phyloP scores from a whole-genome alignment of 23 red algal species.

The Gracilaria gracilis region DNA sequence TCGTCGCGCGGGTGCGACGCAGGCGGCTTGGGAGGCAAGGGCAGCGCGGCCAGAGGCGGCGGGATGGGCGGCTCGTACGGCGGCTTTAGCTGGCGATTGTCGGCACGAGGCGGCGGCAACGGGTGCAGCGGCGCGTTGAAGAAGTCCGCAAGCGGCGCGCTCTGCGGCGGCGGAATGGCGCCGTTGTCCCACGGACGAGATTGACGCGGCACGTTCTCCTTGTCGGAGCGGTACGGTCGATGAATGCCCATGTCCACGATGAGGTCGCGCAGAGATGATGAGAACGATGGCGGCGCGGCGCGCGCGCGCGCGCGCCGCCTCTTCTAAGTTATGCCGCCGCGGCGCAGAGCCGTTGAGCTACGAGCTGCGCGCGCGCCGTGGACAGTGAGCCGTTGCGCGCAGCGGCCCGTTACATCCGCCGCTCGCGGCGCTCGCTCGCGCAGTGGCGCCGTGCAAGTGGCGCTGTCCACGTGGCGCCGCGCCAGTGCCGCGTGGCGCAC shows the following conservation, averaged over 20 bases:
- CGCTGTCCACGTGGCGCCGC: background rate
- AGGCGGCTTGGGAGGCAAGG: slow-evolving; percentile 5
- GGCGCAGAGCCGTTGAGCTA: too few relatives aligned
- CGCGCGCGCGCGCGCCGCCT: background rate
- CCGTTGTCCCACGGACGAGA: slow-evolving; percentile 62
- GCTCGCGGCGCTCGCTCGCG: too few relatives aligned
- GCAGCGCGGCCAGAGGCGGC: slow-evolving; percentile 32
- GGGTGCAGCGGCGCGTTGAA: background rate
- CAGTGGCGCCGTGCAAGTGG: background rate
- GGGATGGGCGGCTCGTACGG: background rate
- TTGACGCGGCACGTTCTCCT: background rate
- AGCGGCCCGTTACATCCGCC: too few relatives aligned
- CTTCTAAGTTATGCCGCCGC: slow-evolving; percentile 1
- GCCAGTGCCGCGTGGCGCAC: background rate
- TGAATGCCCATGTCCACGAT: background rate
- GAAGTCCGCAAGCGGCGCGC: too few relatives aligned
- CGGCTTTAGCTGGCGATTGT: slow-evolving; percentile 50
- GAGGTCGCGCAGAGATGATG: background rate
- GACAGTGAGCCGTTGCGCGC: too few relatives aligned
- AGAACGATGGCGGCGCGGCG: background rate
- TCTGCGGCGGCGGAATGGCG: background rate
- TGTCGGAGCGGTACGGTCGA: background rate
- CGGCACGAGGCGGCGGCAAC: background rate
- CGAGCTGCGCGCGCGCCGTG: too few relatives aligned
- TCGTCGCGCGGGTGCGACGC: slow-evolving; percentile 11